A percentile compares a stretch with the other conserved stretches of the same genome.
phyloP scores from a whole-genome alignment of 2,329 filamentous ascomycete species.

The Cordyceps tenuipes region DNA sequence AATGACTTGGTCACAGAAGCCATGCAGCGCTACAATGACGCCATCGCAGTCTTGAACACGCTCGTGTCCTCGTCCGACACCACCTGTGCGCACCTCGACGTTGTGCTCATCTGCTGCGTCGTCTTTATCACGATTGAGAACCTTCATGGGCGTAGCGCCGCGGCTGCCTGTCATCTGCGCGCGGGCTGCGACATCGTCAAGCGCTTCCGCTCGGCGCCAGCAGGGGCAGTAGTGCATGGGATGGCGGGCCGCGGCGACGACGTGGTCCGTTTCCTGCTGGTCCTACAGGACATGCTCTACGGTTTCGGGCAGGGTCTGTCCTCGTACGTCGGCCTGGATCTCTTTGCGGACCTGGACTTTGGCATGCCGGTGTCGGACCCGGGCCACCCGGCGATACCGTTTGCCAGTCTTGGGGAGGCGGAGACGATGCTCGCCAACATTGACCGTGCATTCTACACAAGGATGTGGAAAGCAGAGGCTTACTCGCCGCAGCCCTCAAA shows the following conservation, averaged over 20 bases:
- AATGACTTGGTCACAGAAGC: neutral
- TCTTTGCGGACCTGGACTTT: slow-evolving; percentile 14
- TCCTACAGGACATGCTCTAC: slow-evolving; percentile 14
- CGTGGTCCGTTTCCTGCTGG: neutral
- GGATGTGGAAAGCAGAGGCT: neutral
- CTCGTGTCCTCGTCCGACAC: slow-evolving; percentile 11
- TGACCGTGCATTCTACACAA: neutral
- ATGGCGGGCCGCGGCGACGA: neutral
- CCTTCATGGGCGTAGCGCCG: slow-evolving; percentile 16
- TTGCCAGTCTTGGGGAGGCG: slow-evolving; percentile 11
- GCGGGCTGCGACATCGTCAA: slow-evolving; percentile 15
- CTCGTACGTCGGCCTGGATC: slow-evolving; percentile 14
- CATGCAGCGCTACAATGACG: slow-evolving; percentile 18
- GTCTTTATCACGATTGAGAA: slow-evolving; percentile 20
- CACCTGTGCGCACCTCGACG: slow-evolving; percentile 12
- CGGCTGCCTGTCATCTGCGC: slow-evolving; percentile 17
- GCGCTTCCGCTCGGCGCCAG: slow-evolving; percentile 3
- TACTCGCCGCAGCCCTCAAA: slow-evolving; percentile 6
- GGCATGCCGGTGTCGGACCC: neutral
- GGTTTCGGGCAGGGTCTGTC: slow-evolving; percentile 14
- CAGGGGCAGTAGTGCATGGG: neutral
- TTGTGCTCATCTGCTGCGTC: slow-evolving; percentile 17
- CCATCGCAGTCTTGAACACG: slow-evolving; percentile 16
- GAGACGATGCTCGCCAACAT: slow-evolving; percentile 11
- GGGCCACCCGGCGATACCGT: neutral